Conservation (phyloP, 2,329 filamentous ascomycete genomes). For the Didymella sp. region DNA sequence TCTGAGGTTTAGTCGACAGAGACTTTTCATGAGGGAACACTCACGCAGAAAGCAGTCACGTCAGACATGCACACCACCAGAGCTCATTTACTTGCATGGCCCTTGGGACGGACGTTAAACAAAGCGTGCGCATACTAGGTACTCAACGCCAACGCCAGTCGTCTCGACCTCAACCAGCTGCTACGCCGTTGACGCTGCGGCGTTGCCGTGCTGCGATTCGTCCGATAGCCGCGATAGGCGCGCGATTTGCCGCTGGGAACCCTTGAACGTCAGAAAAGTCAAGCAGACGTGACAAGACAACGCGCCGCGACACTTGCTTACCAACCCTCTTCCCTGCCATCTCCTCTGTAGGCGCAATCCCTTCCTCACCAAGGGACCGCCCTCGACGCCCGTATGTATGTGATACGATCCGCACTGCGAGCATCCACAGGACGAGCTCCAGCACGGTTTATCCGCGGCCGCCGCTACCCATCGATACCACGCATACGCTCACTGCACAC, state of each 20-base stretch:
- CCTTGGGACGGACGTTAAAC: no score
- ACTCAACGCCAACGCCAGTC: no score
- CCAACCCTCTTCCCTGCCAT: conserved; percentile 20
- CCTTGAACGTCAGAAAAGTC: conserved; percentile 28
- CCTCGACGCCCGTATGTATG: conserved; percentile 50
- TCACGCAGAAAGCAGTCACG: no score
- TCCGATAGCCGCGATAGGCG: conserved; percentile 1
- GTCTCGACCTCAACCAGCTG: no score
- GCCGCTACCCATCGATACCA: conserved; percentile 42
- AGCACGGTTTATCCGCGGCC: conserved; percentile 47
- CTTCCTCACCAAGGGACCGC: conserved; percentile 14
- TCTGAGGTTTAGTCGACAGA: no score
- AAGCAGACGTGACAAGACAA: conserved; percentile 24
- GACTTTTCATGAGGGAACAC: no score
- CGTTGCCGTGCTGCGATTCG: conserved; percentile 15
- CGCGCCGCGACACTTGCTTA: conserved; percentile 28
- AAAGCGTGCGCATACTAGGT: no score
- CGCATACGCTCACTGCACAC: conserved; percentile 46
- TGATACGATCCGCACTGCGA: conserved; percentile 52
- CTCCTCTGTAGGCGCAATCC: conserved; percentile 27
- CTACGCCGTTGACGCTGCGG: background rate
- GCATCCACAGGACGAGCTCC: conserved; percentile 49
- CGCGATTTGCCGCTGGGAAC: conserved; percentile 10
- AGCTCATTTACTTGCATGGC: no score
- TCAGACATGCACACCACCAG: no score